These are phyloP conservation scores for Aspergillus nidulans DNA, from an alignment of 495 filamentous ascomycete species.

Conservation along the genomic window DNA sequence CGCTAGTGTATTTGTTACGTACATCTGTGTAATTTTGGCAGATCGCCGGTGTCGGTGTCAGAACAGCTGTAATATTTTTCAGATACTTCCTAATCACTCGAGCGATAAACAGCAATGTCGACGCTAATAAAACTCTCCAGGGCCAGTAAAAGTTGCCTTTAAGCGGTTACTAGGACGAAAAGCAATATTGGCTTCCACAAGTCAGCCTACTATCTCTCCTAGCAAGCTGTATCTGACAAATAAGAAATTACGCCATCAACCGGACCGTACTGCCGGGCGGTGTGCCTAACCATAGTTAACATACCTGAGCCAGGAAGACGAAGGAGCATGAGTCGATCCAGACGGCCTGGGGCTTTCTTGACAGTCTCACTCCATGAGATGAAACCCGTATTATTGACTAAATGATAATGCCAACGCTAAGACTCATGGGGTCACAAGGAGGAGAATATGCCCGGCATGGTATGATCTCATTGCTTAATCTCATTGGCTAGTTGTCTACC, in stretches of 20 bases:
- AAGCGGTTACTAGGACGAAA: background rate
- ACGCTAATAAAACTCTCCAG: too few relatives aligned
- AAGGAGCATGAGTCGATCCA: too few relatives aligned
- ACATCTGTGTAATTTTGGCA: background rate
- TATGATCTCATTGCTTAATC: slow-evolving; percentile 16
- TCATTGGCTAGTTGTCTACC: background rate
- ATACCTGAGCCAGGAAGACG: too few relatives aligned
- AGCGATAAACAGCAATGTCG: too few relatives aligned
- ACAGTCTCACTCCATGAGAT: too few relatives aligned
- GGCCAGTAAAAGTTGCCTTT: background rate
- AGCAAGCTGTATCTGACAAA: slow-evolving; percentile 12
- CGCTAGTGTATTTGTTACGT: background rate
- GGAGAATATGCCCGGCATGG: too few relatives aligned
- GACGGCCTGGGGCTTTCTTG: too few relatives aligned
- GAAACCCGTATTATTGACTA: background rate
- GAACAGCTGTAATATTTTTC: background rate
- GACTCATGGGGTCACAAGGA: background rate
- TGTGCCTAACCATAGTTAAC: background rate
- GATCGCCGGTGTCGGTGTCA: slow-evolving; percentile 7
- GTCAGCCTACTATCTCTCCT: too few relatives aligned
- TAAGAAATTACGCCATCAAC: background rate
- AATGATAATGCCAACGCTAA: slow-evolving; percentile 6
- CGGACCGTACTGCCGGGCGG: background rate
- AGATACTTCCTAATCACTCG: too few relatives aligned
- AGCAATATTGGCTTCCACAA: slow-evolving; percentile 1